Conservation (phyloP, 1,139 yeast genomes). For the Blastobotrys malaysiensis region DNA sequence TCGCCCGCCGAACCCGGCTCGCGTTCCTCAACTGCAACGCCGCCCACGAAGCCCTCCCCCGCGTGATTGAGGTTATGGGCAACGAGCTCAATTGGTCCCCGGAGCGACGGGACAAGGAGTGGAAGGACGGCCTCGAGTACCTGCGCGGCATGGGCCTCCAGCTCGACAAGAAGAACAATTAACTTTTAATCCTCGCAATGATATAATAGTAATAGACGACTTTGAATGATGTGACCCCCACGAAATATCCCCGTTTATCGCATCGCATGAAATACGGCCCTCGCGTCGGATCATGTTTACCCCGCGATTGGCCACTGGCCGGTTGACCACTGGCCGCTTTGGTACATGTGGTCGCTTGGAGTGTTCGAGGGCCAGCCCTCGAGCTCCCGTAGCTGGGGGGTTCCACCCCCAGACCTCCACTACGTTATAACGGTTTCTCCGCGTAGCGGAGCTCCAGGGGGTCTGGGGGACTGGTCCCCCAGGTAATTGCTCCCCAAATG, state of each 20-base stretch:
- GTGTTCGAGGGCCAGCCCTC: too few relatives aligned
- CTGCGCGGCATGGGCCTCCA: conserved; percentile 39
- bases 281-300: too few relatives aligned
- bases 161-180: conserved; percentile 5
- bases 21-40: conserved; percentile 88
- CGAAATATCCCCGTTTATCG: background rate
- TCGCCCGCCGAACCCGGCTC: conserved; percentile 89
- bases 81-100: conserved; percentile 71
- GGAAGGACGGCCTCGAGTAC: conserved; percentile 33
- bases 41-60: conserved; percentile 75
- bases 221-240: background rate
- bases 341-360: too few relatives aligned
- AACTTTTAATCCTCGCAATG: background rate
- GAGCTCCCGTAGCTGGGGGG: too few relatives aligned
- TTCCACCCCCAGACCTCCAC: too few relatives aligned
- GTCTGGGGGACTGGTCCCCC: too few relatives aligned
- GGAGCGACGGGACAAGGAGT: conserved; percentile 52
- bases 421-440: too few relatives aligned
- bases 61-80: conserved; percentile 82
- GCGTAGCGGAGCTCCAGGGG: too few relatives aligned
- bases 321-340: too few relatives aligned
- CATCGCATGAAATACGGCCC: background rate
- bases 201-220: background rate
- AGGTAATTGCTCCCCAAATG: too few relatives aligned
- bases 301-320: too few relatives aligned